These are phyloP conservation scores for Microdochium bolleyi DNA, from an alignment of 2,329 filamentous ascomycete species.

Conservation along the genomic window DNA sequence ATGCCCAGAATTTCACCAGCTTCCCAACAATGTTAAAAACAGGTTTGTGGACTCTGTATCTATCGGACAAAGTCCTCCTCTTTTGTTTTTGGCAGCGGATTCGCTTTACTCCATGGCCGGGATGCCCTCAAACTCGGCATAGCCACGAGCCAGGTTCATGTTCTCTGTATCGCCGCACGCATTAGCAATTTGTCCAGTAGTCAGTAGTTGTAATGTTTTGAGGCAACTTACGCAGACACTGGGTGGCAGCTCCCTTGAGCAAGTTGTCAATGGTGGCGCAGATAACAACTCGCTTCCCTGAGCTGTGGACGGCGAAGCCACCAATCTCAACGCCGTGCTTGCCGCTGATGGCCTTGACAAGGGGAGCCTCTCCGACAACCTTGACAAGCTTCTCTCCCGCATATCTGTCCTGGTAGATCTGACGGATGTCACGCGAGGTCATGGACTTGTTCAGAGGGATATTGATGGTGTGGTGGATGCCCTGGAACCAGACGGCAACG, in stretches of 20 bases:
- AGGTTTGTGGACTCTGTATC: not conserved
- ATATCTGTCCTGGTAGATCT: slow-evolving; percentile 93
- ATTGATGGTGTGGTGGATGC: slow-evolving; percentile 85
- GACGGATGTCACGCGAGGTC: slow-evolving; percentile 84
- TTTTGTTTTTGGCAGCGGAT: not conserved
- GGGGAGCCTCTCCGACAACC: slow-evolving; percentile 78
- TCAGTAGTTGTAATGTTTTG: not conserved
- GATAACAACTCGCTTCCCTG: slow-evolving; percentile 86
- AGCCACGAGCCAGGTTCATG: slow-evolving; percentile 66
- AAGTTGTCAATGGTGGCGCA: slow-evolving; percentile 92
- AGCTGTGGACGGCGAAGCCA: slow-evolving; percentile 86
- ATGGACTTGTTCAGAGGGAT: slow-evolving; percentile 81
- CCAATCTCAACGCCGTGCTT: slow-evolving; percentile 92
- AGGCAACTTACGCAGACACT: slow-evolving; percentile 71
- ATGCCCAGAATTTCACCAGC: not conserved
- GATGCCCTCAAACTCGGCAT: slow-evolving; percentile 65
- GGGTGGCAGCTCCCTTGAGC: slow-evolving; percentile 85
- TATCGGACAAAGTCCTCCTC: not conserved
- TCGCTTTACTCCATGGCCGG: slow-evolving; percentile 26
- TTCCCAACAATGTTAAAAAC: not conserved
- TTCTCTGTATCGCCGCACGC: slow-evolving; percentile 40
- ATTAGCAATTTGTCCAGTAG: not conserved
- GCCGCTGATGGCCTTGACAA: slow-evolving; percentile 76
- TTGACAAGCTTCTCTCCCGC: slow-evolving; percentile 94
- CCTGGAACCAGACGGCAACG: slow-evolving; percentile 94